phyloP scores from a whole-genome alignment of 345 rosid species.

The Melaleuca alternifolia region DNA sequence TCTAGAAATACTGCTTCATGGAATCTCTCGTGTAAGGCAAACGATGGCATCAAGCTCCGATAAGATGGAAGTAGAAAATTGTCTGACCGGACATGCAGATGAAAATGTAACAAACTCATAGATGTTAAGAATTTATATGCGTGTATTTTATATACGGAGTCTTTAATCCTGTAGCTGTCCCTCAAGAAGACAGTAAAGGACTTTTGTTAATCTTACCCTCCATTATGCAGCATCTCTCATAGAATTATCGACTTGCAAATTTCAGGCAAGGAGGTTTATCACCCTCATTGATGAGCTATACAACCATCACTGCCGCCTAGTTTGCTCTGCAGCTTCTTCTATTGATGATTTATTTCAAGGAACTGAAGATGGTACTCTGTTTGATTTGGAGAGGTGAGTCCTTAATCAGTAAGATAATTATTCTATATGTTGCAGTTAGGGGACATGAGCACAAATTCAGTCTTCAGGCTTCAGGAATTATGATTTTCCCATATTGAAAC shows the following conservation, averaged over 20 bases:
- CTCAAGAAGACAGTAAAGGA: neutral
- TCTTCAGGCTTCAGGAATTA: neutral
- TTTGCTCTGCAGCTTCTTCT: constrained; percentile 59
- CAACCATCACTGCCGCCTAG: constrained; percentile 81
- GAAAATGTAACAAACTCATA: neutral
- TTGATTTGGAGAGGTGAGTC: constrained; percentile 74
- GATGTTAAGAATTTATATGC: neutral
- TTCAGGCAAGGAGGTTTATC: constrained; percentile 92
- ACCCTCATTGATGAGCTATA: constrained; percentile 88
- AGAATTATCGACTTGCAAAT: neutral
- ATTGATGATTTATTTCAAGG: constrained; percentile 92
- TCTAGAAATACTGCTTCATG: neutral
- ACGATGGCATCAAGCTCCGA: neutral
- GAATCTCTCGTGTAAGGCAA: neutral
- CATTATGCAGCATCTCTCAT: neutral
- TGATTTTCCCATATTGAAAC: neutral
- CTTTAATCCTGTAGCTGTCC: neutral
- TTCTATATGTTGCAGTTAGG: neutral
- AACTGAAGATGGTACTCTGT: constrained; percentile 85
- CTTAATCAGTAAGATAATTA: neutral
- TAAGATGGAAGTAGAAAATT: neutral
- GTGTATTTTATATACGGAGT: neutral
- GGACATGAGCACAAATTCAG: neutral
- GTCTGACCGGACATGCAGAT: neutral
- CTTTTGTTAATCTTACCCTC: neutral